Evolutionary conservation across 768 basidiomycete species (phyloP).

Genomic region (Boletus tylopilopsis): DNA sequence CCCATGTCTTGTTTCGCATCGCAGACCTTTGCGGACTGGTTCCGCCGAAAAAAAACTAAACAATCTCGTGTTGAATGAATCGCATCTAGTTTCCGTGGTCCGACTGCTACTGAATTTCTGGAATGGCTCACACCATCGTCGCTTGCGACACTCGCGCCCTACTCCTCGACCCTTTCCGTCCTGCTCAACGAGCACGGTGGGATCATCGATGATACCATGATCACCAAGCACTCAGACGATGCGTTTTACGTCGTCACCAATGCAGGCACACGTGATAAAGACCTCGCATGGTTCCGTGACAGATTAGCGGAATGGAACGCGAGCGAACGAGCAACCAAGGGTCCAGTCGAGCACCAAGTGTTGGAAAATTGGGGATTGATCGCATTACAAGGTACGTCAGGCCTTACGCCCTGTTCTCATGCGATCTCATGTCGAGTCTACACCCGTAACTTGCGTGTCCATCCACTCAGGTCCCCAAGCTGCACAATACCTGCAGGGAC

Average conservation of each 20-base stretch:
- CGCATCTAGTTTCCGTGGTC: conserved; percentile 68
- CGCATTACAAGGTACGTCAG: conserved; percentile 77
- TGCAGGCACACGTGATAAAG: conserved; percentile 79
- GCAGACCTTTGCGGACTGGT: not conserved
- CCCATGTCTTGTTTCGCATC: not conserved
- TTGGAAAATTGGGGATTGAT: conserved; percentile 84
- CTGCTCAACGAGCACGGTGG: conserved; percentile 87
- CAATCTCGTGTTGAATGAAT: not conserved
- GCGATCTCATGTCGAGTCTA: not conserved
- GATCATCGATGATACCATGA: conserved; percentile 93
- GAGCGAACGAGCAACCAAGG: conserved; percentile 42
- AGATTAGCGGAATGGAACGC: conserved; percentile 79
- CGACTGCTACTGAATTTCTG: conserved; percentile 74
- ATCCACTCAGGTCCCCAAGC: conserved; percentile 67
- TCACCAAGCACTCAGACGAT: conserved; percentile 76
- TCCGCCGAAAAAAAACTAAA: not conserved
- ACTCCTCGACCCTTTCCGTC: conserved; percentile 82
- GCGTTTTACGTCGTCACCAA: conserved; percentile 97
- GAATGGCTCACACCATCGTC: conserved; percentile 90
- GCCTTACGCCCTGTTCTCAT: not conserved
- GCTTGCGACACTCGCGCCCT: conserved; percentile 60
- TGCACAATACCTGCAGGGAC: conserved; percentile 69
- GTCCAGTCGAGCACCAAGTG: conserved; percentile 75
- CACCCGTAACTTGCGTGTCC: not conserved
- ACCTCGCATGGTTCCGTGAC: conserved; percentile 70